Evolutionary conservation across 176 grass and related monocot species (phyloP), one percentile per base, ranked within the genome.

Genomic region (Eleusine coracana): DNA sequence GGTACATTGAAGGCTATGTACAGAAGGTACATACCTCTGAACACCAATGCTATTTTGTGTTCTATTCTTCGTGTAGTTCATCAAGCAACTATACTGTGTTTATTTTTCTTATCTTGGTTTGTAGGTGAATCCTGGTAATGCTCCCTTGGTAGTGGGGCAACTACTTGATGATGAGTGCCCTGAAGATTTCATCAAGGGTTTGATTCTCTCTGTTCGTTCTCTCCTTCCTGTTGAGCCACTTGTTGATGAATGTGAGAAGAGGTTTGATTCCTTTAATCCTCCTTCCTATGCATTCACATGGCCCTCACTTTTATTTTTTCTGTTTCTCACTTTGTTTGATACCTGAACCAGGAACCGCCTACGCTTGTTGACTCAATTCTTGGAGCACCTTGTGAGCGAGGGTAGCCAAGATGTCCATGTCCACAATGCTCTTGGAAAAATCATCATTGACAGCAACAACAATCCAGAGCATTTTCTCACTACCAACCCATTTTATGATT

Each of bases 321-420:
- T 63, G 15, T 15, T 11, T 71, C 83, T 66, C 7, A 73, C 74
- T 76, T 76, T 90, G 40, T 81, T 68, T 80, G 27, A 68, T 82
- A 55, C 82, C 55, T 75, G 73, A 82, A 87, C 11, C 87, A 94
- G 96, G 84, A 98, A 98, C 58, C 88, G 96, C 20, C 58, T 96
- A 54, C 86, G 89, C 7, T 48, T 99, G 70, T 85, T 96, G 27
- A 96, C 93, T 66, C 93, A 96, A 71, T 99, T 99, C 80, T 80
- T 99, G 77, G 96, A 99, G 81, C 93, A 99, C 48, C 51, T 99
- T 62, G 93, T 96, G 61, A 98, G 91, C 5, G 96, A 95, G 76
- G 96, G 96, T 46, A 98, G 96, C 84, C 92, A 95, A 88, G 96
- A 98, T 37, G 96, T 95, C 80, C 92, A 98, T 90, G 96, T 98